Evolutionary conservation across 2,329 filamentous ascomycete genomes (phyloP).

Genomic region (Moelleriella libera): DNA sequence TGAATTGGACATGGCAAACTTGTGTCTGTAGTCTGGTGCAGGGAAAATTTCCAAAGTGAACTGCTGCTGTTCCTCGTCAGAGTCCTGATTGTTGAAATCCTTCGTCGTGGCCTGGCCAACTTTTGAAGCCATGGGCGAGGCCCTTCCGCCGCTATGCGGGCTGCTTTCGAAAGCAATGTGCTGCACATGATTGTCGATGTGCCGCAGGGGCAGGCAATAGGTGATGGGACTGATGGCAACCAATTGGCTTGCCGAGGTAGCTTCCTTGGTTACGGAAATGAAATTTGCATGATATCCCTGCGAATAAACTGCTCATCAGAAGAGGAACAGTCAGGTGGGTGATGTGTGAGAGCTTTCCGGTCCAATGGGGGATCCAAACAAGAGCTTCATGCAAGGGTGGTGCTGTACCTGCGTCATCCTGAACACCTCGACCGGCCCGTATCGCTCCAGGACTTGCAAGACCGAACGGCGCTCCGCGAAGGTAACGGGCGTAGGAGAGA

Average conservation of each 20-base stretch:
- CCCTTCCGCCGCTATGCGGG: not conserved
- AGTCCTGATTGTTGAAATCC: not conserved
- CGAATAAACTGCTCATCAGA: not conserved
- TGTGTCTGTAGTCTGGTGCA: slow-evolving; percentile 24
- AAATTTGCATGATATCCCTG: slow-evolving; percentile 35
- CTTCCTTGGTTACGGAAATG: slow-evolving; percentile 30
- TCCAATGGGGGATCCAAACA: not conserved
- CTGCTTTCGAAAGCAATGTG: slow-evolving; percentile 9
- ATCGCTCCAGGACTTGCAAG: slow-evolving; percentile 33
- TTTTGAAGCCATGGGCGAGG: no score
- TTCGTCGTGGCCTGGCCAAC: no score
- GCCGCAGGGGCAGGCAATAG: slow-evolving; percentile 23
- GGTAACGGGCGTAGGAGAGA: slow-evolving; percentile 33
- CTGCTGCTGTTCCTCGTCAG: slow-evolving; percentile 11
- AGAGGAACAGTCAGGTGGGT: not conserved
- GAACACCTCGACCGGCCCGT: slow-evolving; percentile 37
- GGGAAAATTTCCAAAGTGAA: slow-evolving; percentile 29
- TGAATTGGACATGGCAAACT: slow-evolving; percentile 17
- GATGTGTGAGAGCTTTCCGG: not conserved
- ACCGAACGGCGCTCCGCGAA: slow-evolving; percentile 42
- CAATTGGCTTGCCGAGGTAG: slow-evolving; percentile 23
- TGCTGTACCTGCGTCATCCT: slow-evolving; percentile 17
- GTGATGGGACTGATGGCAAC: slow-evolving; percentile 30
- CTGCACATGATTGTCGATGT: slow-evolving; percentile 15
- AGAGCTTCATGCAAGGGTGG: not conserved